Percentiles rank a stretch among this genome's conserved stretches.
These are phyloP conservation scores for Triticum dicoccoides DNA, from an alignment of 176 grass and related monocot species.

Conservation along the genomic window DNA sequence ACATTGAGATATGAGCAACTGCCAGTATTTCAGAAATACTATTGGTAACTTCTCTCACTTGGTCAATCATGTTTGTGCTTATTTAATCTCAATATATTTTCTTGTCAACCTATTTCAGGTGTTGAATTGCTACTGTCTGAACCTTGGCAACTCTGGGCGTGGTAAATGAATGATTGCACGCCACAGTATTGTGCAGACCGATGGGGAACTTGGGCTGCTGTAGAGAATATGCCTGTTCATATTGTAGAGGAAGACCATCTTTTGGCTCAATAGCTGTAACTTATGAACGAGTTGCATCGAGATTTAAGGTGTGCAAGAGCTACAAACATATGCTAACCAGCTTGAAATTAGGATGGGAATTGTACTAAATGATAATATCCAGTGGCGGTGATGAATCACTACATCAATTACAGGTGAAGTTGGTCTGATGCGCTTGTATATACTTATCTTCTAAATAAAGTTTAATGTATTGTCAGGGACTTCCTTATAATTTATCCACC, in stretches of 20 bases:
- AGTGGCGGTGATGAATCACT: neutral
- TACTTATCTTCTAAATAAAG: neutral
- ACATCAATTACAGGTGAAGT: neutral
- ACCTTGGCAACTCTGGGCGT: neutral
- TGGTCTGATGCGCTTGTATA: neutral
- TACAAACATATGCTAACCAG: neutral
- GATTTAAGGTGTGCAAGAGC: neutral
- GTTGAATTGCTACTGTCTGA: neutral
- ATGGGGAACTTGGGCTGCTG: neutral
- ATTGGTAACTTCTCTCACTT: neutral
- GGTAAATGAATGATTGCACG: neutral
- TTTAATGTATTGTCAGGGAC: neutral
- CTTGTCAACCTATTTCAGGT: constrained; percentile 16
- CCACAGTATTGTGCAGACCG: neutral
- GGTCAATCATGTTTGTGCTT: neutral
- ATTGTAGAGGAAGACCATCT: neutral
- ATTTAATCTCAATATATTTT: neutral
- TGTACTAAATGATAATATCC: constrained; percentile 3
- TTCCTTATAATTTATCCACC: neutral
- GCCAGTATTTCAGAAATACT: constrained; percentile 6
- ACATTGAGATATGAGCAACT: neutral
- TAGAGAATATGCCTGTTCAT: neutral
- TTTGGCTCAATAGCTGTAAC: constrained; percentile 1
- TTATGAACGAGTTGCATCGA: neutral
- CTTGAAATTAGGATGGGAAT: neutral